These are phyloP conservation scores for Talaromyces sp. DNA, from an alignment of 2,329 filamentous ascomycete genomes.

Conservation along the genomic window DNA sequence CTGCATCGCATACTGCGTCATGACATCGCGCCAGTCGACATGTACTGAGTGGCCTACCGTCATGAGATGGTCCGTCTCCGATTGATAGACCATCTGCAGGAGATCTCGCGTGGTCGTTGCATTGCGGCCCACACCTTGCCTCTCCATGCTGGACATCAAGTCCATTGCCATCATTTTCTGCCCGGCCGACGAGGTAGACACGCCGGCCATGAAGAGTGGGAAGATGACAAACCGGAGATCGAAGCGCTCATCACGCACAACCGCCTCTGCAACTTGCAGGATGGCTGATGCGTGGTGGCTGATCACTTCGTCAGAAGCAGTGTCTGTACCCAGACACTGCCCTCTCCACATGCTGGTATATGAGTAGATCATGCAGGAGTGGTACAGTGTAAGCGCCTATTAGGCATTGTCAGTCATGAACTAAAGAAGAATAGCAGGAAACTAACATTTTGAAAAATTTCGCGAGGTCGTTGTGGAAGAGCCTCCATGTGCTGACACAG, in stretches of 20 bases:
- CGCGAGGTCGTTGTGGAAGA: slow-evolving; percentile 29
- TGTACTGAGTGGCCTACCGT: slow-evolving; percentile 35
- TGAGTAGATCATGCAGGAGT: slow-evolving; percentile 47
- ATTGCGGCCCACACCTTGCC: slow-evolving; percentile 44
- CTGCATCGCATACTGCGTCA: slow-evolving; percentile 39
- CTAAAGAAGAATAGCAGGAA: neutral
- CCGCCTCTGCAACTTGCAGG: slow-evolving; percentile 37
- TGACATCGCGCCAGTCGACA: slow-evolving; percentile 47
- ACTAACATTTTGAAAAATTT: slow-evolving; percentile 42
- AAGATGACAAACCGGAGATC: slow-evolving; percentile 46
- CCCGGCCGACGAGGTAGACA: slow-evolving; percentile 33
- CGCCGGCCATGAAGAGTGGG: slow-evolving; percentile 50
- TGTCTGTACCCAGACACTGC: slow-evolving; percentile 38
- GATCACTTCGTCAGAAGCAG: slow-evolving; percentile 37
- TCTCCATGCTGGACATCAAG: slow-evolving; percentile 45
- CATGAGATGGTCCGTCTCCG: slow-evolving; percentile 39
- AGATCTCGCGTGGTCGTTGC: slow-evolving; percentile 40
- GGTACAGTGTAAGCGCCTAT: slow-evolving; percentile 43
- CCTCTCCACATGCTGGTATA: slow-evolving; percentile 49
- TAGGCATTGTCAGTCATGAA: slow-evolving; percentile 1
- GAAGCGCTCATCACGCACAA: slow-evolving; percentile 32
- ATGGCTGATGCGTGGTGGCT: slow-evolving; percentile 41
- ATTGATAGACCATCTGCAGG: slow-evolving; percentile 44
- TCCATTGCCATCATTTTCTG: slow-evolving; percentile 44
- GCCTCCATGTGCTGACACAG: slow-evolving; percentile 29